Base-by-base conservation (phyloP, 768 basidiomycete species). In the Phlegmacium glaucopus region DNA sequence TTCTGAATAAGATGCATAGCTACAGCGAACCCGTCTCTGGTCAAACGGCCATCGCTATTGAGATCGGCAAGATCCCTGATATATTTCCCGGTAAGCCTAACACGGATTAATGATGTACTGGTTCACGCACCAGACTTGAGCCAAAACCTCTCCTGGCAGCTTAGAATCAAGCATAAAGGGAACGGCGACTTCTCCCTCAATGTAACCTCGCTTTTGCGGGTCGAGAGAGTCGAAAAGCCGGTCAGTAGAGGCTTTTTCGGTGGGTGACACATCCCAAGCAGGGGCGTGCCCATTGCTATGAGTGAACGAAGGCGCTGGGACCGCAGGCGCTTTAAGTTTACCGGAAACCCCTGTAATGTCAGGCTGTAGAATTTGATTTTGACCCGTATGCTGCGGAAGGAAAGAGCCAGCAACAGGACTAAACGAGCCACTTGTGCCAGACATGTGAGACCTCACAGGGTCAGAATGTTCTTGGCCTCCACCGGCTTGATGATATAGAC, bases 141-240 rank as follows among this genome's bases (percentile, higher is more conserved):
- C 96, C n/a, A 99, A 76, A 18, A 79, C 76, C 22, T 86, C 85
- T 50, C 90, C 88, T 1, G 84, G 76, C 39, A 99, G 69, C 39
- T 88, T 84, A 27, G 92, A 94, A 66, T 93, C 85, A 49, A 95
- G 63, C 86, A 99, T 88, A 68, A 98, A 98, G 3, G 91, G 92
- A 4, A 96, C 96, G 7, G 93, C 96, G 28, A 91, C 82, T 49
- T 95, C 92, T 7, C 94, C 94, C 61, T 94, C 93, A 15, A 98
- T 87, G 60, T 75, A 90, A 0, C 93, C 94, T 49, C 70, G 77
- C 54, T 77, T 82, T 52, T 78, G 75, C 12, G 76, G 64, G 63
- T 99, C 96, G 32, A 98, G 75, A n/a, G 71, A 72, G 48, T 87
- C 82, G 61, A 97, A 99, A 68, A 83, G 85, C 9, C 68, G 70